These are phyloP conservation scores for Diversispora eburnea DNA, from an alignment of 192 early-diverging fungal species.

Conservation along the genomic window DNA sequence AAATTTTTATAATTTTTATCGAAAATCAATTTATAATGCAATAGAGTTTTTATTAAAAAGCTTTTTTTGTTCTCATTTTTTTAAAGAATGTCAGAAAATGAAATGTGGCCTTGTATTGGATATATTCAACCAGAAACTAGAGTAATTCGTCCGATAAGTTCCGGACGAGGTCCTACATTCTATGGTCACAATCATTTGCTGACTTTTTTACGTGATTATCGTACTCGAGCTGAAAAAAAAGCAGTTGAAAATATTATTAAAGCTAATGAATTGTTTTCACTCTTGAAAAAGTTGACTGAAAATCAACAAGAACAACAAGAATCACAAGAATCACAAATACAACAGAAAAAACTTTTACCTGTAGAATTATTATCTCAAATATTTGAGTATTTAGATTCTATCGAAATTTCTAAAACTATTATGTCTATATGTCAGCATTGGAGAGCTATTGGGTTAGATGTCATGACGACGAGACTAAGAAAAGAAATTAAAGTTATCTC, in stretches of 20 bases:
- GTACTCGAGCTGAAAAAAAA: not conserved
- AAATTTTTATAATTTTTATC: not conserved
- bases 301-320: not conserved
- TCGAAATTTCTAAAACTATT: constrained; percentile 3
- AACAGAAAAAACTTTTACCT: constrained; percentile 1
- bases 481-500: not conserved
- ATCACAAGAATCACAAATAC: not conserved
- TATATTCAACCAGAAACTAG: not conserved
- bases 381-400: constrained; percentile 6
- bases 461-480: not conserved
- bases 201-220: constrained; percentile 1
- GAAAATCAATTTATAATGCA: not conserved
- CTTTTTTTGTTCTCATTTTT: not conserved
- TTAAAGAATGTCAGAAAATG: constrained; percentile 20
- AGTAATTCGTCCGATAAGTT: not conserved
- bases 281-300: not conserved
- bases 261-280: not conserved
- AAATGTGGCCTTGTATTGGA: constrained; percentile 11
- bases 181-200: constrained; percentile 12
- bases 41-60: not conserved
- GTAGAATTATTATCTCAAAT: constrained; percentile 2
- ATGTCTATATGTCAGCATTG: constrained; percentile 15
- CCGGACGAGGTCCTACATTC: not conserved
- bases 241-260: not conserved
- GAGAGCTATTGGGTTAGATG: constrained; percentile 14